These are phyloP conservation scores for Parsonsia alboflavescens DNA, from an alignment of 257 asterid genomes.

Conservation along the genomic window DNA sequence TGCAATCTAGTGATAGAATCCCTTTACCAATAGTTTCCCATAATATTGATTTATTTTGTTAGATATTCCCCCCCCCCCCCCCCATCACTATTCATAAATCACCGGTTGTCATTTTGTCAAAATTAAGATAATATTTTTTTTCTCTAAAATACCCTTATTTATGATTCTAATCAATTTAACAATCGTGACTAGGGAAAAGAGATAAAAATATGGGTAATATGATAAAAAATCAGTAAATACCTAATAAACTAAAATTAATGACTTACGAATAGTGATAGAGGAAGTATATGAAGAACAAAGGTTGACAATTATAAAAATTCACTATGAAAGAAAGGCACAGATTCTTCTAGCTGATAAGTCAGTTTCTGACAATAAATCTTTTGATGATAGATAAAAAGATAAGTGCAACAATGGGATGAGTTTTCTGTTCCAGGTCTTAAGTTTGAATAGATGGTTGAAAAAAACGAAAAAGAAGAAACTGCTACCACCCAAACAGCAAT, in stretches of 20 bases:
- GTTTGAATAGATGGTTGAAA: neutral
- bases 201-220: too few relatives aligned
- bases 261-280: too few relatives aligned
- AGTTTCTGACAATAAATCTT: neutral
- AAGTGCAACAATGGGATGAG: neutral
- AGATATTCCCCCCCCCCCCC: too few relatives aligned
- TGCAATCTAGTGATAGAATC: neutral
- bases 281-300: neutral
- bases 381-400: neutral
- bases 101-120: too few relatives aligned
- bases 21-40: neutral
- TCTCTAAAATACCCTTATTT: too few relatives aligned
- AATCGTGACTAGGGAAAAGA: too few relatives aligned
- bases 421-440: neutral
- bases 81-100: too few relatives aligned
- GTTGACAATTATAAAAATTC: neutral
- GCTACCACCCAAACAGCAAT: neutral
- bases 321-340: neutral
- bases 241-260: too few relatives aligned
- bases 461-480: neutral
- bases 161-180: too few relatives aligned
- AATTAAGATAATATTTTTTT: too few relatives aligned
- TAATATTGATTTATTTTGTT: neutral
- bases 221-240: too few relatives aligned
- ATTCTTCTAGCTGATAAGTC: neutral